Conservation (phyloP, 169 alveolate genomes). For the Cryptosporidium tyzzeri region DNA sequence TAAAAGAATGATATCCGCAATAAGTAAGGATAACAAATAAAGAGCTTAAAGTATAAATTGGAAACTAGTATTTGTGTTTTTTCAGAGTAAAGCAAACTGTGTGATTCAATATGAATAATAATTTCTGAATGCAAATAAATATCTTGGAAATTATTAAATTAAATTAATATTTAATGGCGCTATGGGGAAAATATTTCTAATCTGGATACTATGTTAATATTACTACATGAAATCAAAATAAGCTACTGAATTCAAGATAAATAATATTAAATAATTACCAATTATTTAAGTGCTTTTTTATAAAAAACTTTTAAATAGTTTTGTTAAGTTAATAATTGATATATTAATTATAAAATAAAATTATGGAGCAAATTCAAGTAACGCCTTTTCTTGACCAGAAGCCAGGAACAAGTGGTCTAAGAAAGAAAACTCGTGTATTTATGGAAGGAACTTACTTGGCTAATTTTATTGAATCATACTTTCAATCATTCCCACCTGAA, state of each 20-base stretch:
- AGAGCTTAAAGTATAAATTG: neutral
- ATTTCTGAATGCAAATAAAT: neutral
- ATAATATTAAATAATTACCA: slow-evolving; percentile 1
- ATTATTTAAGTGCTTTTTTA: neutral
- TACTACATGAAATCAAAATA: neutral
- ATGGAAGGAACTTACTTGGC: slow-evolving; percentile 85
- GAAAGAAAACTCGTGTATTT: slow-evolving; percentile 87
- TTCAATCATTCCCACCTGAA: slow-evolving; percentile 82
- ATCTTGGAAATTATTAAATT: neutral
- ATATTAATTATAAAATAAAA: slow-evolving; percentile 6
- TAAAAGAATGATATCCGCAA: neutral
- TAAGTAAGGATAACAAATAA: too few relatives aligned
- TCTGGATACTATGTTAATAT: slow-evolving; percentile 10
- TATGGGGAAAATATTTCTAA: slow-evolving; percentile 11
- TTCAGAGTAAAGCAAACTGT: too few relatives aligned
- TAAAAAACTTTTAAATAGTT: neutral
- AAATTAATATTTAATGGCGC: slow-evolving; percentile 2
- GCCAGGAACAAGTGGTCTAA: slow-evolving; percentile 92
- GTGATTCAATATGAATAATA: too few relatives aligned
- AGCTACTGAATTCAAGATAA: neutral
- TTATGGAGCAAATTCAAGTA: slow-evolving; percentile 81
- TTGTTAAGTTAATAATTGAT: neutral
- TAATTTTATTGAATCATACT: slow-evolving; percentile 88
- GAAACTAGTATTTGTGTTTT: neutral
- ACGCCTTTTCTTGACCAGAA: slow-evolving; percentile 88